These are phyloP conservation scores for Oryza coarctata DNA, from an alignment of 176 grass and related monocot species.

Conservation along the genomic window DNA sequence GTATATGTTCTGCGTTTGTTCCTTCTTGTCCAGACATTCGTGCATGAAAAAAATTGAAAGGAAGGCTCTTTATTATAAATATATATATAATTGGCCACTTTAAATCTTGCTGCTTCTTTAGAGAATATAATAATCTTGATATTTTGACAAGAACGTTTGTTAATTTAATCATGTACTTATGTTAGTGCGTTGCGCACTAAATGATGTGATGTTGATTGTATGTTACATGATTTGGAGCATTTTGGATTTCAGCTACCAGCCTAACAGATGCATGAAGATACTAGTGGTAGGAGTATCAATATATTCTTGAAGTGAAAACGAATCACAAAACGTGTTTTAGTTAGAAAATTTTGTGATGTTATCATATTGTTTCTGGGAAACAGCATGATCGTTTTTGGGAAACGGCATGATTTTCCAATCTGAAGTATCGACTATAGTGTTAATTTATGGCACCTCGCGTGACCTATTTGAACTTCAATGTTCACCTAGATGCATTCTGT, in stretches of 20 bases:
- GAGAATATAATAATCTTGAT: no score
- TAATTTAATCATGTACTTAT: neutral
- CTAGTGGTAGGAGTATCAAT: neutral
- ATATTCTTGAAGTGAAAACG: neutral
- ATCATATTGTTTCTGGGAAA: neutral
- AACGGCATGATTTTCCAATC: no score
- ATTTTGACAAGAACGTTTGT: neutral
- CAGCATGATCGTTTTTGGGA: no score
- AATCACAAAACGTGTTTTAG: neutral
- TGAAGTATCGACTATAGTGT: no score
- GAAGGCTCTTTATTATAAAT: neutral
- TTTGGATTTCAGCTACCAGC: neutral
- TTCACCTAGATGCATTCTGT: no score
- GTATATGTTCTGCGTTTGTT: neutral
- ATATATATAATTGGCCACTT: neutral
- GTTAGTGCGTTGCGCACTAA: neutral
- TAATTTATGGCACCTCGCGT: no score
- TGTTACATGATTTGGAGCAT: neutral
- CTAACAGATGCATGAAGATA: no score
- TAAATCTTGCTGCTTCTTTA: neutral
- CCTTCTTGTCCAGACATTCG: neutral
- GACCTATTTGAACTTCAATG: no score
- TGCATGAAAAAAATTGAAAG: neutral
- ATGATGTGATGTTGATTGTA: neutral
- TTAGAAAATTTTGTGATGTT: neutral